Evolutionary conservation across 495 filamentous ascomycete genomes (phyloP), one percentile per base, ranked within the genome.

Genomic region (Penicillium ucsense): DNA sequence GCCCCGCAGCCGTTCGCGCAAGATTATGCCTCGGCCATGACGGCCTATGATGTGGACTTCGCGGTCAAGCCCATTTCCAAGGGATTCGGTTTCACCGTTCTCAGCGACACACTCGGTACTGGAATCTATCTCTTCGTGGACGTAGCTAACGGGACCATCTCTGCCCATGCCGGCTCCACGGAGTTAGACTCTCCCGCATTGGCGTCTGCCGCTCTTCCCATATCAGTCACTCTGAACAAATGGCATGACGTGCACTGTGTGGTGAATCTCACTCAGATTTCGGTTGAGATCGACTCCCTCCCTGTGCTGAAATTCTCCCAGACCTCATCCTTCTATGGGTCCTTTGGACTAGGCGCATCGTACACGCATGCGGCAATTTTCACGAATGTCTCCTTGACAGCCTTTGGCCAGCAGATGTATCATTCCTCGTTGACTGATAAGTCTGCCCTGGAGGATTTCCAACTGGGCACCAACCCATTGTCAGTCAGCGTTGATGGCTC

Each of bases 11-110:
- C 49, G 7, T 50, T 32, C 27, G 38, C 32, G 8, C 32, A 35
- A 11, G 46, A 38, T 36, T 42, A 35, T 27, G 51, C 55, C 5
- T 7, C 47, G 6, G 29, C 38, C 4, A 20, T 54, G 47, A 51
- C 41, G 7, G 41, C 38, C 31, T 44, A 51, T 33, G 44, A 50
- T 7, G 11, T 50, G 12, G 34, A 27, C 4, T 50, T 50, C 33
- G 9, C 27, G n/a, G 48, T 37, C 11, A 38, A 52, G 42, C 51
- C 51, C 3, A 43, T 48, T 4, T 8, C 30, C 8, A 50, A 50
- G 9, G 55, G 55, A 8, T 58, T 58, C 27, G 55, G 55, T 8
- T 55, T 58, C 34, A 54, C 45, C 4, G 52, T 58, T 4, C 47
- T 58, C 6, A 45, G 47, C 31, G 48, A 58, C 41, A 55, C 55